Percentiles rank a stretch among this genome's conserved stretches.
phyloP scores from a whole-genome alignment of 2,329 filamentous ascomycete genomes.

The Colletotrichum costaricense region DNA sequence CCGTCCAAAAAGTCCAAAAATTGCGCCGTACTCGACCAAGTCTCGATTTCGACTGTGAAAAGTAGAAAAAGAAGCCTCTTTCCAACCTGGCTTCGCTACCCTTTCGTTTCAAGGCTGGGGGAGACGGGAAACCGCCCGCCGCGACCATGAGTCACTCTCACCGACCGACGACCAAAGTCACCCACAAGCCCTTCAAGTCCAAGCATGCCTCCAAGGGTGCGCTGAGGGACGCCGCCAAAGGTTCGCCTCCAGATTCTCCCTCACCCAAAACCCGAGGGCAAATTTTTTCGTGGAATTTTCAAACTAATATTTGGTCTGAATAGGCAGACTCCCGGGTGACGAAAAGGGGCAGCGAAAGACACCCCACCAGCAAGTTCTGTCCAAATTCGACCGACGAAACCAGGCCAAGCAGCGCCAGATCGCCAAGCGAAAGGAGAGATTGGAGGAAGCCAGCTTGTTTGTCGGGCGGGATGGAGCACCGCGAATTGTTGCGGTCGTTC shows the following conservation, averaged over 20 bases:
- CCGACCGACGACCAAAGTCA: slow-evolving; percentile 88
- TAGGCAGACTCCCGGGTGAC: slow-evolving; percentile 78
- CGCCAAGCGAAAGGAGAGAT: slow-evolving; percentile 85
- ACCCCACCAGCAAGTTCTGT: slow-evolving; percentile 96
- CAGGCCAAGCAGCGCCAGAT: slow-evolving; percentile 91
- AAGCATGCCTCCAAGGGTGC: slow-evolving; percentile 90
- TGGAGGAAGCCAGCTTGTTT: slow-evolving; percentile 84
- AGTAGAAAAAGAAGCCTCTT: slow-evolving; percentile 19
- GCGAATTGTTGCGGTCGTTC: slow-evolving; percentile 87
- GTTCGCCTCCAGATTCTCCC: slow-evolving; percentile 55
- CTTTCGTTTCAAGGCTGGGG: slow-evolving; percentile 88
- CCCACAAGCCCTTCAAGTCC: slow-evolving; percentile 93
- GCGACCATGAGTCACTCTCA: slow-evolving; percentile 81
- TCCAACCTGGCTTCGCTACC: slow-evolving; percentile 77
- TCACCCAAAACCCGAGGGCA: neutral
- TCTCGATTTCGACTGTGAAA: neutral
- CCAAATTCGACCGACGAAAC: slow-evolving; percentile 94
- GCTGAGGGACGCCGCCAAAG: slow-evolving; percentile 87
- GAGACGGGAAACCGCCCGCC: slow-evolving; percentile 80
- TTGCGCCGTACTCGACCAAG: neutral
- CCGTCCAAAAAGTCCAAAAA: slow-evolving; percentile 16
- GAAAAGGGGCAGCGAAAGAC: slow-evolving; percentile 85
- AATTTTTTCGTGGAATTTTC: neutral
- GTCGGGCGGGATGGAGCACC: slow-evolving; percentile 88
- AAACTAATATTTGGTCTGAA: neutral